Evolutionary conservation across 2,329 filamentous ascomycete species (phyloP), one percentile per base, ranked within the genome.

Genomic region (Daldinia sp.): DNA sequence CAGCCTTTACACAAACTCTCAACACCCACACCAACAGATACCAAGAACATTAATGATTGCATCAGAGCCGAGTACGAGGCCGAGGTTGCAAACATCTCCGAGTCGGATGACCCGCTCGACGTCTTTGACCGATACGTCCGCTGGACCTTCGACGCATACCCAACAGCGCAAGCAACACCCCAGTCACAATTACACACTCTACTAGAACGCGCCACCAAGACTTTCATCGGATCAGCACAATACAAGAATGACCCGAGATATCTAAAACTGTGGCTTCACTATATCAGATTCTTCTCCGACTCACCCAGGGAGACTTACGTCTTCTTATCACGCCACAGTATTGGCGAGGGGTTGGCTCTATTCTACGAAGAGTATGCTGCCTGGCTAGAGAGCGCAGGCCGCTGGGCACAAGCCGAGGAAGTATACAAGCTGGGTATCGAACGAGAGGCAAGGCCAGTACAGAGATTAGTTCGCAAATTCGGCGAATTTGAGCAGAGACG

Each of bases 361-460:
- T 99, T 94, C 80, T 99, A 99, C 80, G 96, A 99, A 79, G 96
- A 98, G 77, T 99, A 97, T 78, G 94, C 96, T 0, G 92, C 89
- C 1, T 98, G 94, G 93, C 84, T 99, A 6, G 96, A 99, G 82
- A 86, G 89, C 39, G 92, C 90, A 6, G 92, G 90, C 13, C 86
- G 95, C 71, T 98, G 93, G 92, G 87, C 85, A 23, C 96, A 99
- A 79, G 95, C 96, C 0, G 94, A 97, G 74, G 96, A 99, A 79
- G 92, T 99, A 0, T 98, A 97, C 79, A 90, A 91, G 74, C 84
- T 97, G 72, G 96, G 96, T 1, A 91, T 99, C 60, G 93, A 98
- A 79, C 90, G 90, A 46, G 94, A 97, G 74, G 96, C 96, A 3
- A 87, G 93, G 41, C 96, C 96, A 1, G 87, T 88, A 0, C 91